Evolutionary conservation across 768 basidiomycete species (phyloP).

Genomic region (Kwoniella bestiolae): DNA sequence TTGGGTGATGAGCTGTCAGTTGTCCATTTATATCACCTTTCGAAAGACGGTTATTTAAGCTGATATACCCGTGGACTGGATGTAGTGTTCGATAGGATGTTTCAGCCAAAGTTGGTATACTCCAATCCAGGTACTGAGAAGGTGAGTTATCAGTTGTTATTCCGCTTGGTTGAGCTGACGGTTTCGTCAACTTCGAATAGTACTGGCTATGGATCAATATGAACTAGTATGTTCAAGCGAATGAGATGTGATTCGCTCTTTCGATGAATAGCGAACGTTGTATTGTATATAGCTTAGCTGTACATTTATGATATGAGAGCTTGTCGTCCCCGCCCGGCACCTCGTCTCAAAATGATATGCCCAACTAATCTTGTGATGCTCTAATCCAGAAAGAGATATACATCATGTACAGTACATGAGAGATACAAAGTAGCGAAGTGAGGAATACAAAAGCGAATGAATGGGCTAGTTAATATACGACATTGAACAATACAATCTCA

Average conservation of each 20-base stretch:
- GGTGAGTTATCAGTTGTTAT: conserved; percentile 23
- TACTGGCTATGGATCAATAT: conserved; percentile 36
- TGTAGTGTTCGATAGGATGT: conserved; percentile 52
- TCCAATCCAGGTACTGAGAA: conserved; percentile 47
- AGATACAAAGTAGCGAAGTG: background rate
- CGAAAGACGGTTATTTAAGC: background rate
- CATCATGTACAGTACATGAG: background rate
- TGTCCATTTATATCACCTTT: background rate
- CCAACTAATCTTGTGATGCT: too few species aligned
- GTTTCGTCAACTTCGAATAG: background rate
- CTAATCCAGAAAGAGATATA: too few species aligned
- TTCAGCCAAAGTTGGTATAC: conserved; percentile 39
- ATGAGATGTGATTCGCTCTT: too few species aligned
- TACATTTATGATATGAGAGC: too few species aligned
- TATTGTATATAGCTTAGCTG: too few species aligned
- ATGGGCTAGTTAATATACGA: too few species aligned
- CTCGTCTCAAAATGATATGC: too few species aligned
- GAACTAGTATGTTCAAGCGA: conserved; percentile 4
- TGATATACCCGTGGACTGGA: background rate
- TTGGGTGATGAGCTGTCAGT: conserved; percentile 80
- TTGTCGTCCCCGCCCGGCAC: too few species aligned
- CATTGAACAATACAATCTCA: too few species aligned
- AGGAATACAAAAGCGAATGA: background rate
- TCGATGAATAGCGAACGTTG: too few species aligned
- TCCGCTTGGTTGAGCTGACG: background rate